phyloP scores from a whole-genome alignment of 148 eudicot species.

The Linanthus parryae region DNA sequence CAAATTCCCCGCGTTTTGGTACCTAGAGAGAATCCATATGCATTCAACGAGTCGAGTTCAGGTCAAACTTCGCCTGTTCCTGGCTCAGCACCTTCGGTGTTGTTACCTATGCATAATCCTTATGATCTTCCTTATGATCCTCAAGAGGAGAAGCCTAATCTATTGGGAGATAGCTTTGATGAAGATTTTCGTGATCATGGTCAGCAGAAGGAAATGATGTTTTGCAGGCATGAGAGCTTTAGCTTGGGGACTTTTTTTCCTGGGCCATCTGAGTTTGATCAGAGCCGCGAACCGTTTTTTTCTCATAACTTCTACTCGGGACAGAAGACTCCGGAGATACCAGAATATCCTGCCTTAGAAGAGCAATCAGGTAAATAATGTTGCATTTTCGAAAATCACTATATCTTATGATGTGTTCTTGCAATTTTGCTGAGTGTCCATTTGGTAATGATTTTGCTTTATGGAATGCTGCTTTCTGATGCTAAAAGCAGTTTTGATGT shows the following conservation, averaged over 20 bases:
- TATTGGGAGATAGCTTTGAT: slow-evolving; percentile 52
- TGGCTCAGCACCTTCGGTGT: slow-evolving; percentile 65
- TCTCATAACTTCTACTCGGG: slow-evolving; percentile 21
- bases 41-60: neutral
- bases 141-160: slow-evolving; percentile 69
- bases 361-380: slow-evolving; percentile 41
- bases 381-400: too few species aligned
- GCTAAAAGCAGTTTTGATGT: too few species aligned
- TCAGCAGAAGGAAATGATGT: slow-evolving; percentile 30
- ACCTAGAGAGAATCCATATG: slow-evolving; percentile 18
- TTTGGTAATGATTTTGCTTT: too few species aligned
- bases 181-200: slow-evolving; percentile 33
- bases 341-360: slow-evolving; percentile 22
- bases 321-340: slow-evolving; percentile 18
- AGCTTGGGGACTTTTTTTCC: slow-evolving; percentile 21
- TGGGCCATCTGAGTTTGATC: slow-evolving; percentile 18
- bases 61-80: slow-evolving; percentile 30
- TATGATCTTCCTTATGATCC: slow-evolving; percentile 88
- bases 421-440: too few species aligned
- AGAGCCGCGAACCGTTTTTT: slow-evolving; percentile 13
- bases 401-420: too few species aligned
- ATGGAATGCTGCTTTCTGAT: too few species aligned
- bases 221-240: slow-evolving; percentile 49
- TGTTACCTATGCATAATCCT: slow-evolving; percentile 49
- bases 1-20: slow-evolving; percentile 20